Evolutionary conservation across 805 yeast species (phyloP).

Genomic region (Saccharomycopsis amapae): DNA sequence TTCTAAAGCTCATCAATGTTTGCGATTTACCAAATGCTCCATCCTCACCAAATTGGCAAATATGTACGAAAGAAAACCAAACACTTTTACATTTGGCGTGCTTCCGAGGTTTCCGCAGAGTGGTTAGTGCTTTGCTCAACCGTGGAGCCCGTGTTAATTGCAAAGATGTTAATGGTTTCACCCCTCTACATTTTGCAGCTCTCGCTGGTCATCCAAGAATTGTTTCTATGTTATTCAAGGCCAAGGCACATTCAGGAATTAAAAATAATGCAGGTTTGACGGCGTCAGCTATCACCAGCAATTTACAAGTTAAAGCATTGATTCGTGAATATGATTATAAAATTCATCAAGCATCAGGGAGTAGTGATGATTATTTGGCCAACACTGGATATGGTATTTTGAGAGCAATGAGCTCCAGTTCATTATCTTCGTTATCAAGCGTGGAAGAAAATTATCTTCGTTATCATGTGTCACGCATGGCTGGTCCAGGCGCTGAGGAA

Average conservation of each 20-base stretch:
- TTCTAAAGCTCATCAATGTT: constrained; percentile 49
- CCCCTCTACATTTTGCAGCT: constrained; percentile 86
- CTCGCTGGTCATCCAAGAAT: constrained; percentile 64
- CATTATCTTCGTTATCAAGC: constrained; percentile 19
- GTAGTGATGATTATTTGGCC: background rate
- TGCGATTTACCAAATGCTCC: constrained; percentile 49
- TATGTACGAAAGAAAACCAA: constrained; percentile 69
- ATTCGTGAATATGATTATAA: too few species aligned
- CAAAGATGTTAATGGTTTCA: constrained; percentile 71
- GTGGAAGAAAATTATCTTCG: constrained; percentile 27
- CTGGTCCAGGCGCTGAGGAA: constrained; percentile 22
- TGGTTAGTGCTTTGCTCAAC: constrained; percentile 57
- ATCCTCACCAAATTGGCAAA: constrained; percentile 63
- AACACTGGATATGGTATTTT: constrained; percentile 2
- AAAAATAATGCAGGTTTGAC: constrained; percentile 45
- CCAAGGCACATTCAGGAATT: constrained; percentile 52
- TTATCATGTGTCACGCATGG: constrained; percentile 30
- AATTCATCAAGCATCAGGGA: too few species aligned
- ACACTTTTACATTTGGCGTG: constrained; percentile 83
- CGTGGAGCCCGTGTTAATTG: constrained; percentile 62
- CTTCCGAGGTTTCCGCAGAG: constrained; percentile 57
- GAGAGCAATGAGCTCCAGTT: constrained; percentile 4
- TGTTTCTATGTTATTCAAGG: constrained; percentile 52
- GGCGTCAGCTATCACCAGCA: constrained; percentile 37
- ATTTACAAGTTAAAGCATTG: constrained; percentile 28